Conservation (phyloP, 495 filamentous ascomycete species). For the Aspergillus diversus region DNA sequence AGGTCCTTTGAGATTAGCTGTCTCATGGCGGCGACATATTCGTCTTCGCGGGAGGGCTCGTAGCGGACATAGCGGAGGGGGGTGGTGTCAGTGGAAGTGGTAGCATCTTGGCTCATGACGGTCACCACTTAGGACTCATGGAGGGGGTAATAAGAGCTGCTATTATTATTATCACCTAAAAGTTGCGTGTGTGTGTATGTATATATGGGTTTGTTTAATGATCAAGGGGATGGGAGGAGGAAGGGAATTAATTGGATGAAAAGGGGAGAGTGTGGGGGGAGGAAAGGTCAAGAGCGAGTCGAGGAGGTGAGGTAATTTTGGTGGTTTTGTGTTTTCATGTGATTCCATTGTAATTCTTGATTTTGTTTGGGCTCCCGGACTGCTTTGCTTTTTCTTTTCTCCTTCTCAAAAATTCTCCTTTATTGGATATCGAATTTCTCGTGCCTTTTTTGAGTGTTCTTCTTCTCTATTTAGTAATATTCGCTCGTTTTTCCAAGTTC, state of each 20-base stretch:
- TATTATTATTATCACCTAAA: background rate
- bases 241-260: background rate
- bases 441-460: background rate
- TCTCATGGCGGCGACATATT: slow-evolving; percentile 85
- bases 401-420: background rate
- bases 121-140: slow-evolving; percentile 20
- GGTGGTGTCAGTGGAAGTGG: slow-evolving; percentile 1
- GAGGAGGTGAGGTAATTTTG: slow-evolving; percentile 3
- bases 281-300: background rate
- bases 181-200: too few species aligned
- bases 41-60: slow-evolving; percentile 71
- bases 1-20: slow-evolving; percentile 95
- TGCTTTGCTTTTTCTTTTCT: slow-evolving; percentile 1
- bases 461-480: slow-evolving; percentile 8
- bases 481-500: background rate
- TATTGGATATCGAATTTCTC: background rate
- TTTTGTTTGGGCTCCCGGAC: background rate
- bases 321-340: slow-evolving; percentile 32
- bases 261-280: background rate
- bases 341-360: slow-evolving; percentile 23
- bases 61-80: slow-evolving; percentile 82
- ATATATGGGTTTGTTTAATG: too few species aligned
- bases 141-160: background rate
- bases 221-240: too few species aligned
- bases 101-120: slow-evolving; percentile 37